Base-by-base conservation (phyloP, 2,329 filamentous ascomycete genomes). In the Neonectria neomacrospora region DNA sequence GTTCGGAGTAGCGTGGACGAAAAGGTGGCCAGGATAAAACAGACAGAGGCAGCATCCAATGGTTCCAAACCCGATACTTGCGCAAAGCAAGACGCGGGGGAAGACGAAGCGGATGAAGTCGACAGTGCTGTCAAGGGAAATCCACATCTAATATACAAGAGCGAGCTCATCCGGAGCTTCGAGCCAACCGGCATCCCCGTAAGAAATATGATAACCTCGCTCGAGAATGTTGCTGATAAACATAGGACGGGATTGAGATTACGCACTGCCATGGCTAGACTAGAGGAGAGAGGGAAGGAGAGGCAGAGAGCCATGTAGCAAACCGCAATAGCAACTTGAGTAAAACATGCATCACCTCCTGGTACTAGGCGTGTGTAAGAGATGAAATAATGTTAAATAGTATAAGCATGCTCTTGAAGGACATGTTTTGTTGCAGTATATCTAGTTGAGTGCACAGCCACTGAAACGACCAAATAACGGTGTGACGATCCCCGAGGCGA, bases 141-240 rank as follows among this genome's bases (percentile, higher is more conserved):
- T 71, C 89, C 90, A 2, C 83, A 85, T 63, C 73, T 93, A 65
- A 77, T 89, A 14, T 93, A 93, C 73, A 82, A 90, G 72, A 92
- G 88, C 73, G 79, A 82, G 64, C 76, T 91, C 54, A 75, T 88
- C 20, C 79, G 90, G 63, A 90, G 89, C 72, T 91, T 86, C 75
- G 90, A 91, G 75, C 89, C 90, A 1, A 89, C 88, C 5, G 90
- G 89, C 3, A 83, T 86, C 30, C 87, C 87, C 23, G 88, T 90
- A 79, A 82, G 87, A 77, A n/a, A 65, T 65, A 42, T 8, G 5
- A 18, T 52, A 22, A 6, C 12, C 2, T 12, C 2, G 7, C 53
- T 5, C 5, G 4, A 20, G 3, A 6, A 30, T 28, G 2, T 1
- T 4, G 28, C 72, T 79, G 34, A 78, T 58, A 20, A 11, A 0